A percentile compares a stretch with the other conserved stretches of the same genome.
phyloP scores from a whole-genome alignment of 441 rosid species.

The Populus trichocarpa region DNA sequence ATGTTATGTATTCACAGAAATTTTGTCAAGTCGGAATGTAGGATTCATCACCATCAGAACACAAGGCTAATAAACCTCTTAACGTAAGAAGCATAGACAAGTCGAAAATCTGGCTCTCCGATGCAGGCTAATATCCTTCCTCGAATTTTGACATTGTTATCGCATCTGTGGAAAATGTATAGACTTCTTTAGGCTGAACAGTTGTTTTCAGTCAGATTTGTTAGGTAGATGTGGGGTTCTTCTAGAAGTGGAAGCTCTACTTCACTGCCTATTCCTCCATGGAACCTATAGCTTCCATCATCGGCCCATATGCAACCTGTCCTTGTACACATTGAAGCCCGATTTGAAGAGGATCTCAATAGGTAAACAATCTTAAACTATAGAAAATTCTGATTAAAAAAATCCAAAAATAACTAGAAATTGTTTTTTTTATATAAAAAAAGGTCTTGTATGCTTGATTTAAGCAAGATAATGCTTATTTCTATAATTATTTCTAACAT shows the following conservation, averaged over 20 bases:
- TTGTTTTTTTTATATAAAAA: no score
- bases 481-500: no score
- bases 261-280: background rate
- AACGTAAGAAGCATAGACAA: background rate
- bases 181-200: background rate
- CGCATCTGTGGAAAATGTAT: no score
- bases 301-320: background rate
- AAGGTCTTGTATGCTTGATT: no score
- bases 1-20: no score
- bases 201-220: background rate
- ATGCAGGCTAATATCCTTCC: background rate
- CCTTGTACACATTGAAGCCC: background rate
- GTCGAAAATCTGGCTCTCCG: background rate
- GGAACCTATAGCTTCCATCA: background rate
- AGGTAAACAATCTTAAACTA: no score
- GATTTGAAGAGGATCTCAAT: background rate
- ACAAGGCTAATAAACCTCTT: no score
- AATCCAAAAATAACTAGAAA: no score
- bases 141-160: background rate
- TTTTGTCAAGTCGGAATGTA: no score
- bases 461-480: no score
- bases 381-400: no score
- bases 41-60: no score
- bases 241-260: background rate
- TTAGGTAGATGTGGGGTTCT: background rate